Percentiles rank a stretch among this genome's conserved stretches.
phyloP scores from a whole-genome alignment of 345 rosid species.

The Carallia brachiata region DNA sequence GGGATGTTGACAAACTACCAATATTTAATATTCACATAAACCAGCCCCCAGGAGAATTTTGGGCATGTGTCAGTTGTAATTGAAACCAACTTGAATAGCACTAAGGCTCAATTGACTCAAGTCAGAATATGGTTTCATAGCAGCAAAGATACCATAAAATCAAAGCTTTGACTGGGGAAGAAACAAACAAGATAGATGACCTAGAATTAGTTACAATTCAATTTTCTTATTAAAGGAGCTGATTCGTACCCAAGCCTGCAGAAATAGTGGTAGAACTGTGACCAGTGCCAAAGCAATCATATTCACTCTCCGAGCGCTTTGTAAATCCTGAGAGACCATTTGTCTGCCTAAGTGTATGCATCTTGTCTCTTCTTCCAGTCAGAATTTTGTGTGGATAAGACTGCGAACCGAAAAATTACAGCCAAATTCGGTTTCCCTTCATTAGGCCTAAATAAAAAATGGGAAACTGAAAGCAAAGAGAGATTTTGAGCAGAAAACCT shows the following conservation, averaged over 20 bases:
- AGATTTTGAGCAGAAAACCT: conserved; percentile 37
- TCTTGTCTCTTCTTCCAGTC: conserved; percentile 90
- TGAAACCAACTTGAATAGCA: neutral
- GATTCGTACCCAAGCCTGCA: conserved; percentile 77
- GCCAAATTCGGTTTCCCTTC: neutral
- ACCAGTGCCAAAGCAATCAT: conserved; percentile 92
- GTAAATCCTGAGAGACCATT: conserved; percentile 89
- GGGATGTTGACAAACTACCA: too few species aligned
- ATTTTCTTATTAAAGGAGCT: conserved; percentile 6
- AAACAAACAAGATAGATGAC: too few species aligned
- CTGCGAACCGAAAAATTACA: conserved; percentile 33
- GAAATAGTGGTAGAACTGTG: conserved; percentile 94
- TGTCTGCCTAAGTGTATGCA: conserved; percentile 88
- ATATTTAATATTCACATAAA: too few species aligned
- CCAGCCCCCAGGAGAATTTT: neutral
- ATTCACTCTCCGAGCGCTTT: conserved; percentile 84
- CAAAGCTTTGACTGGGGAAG: neutral
- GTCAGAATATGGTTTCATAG: neutral
- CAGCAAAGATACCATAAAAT: neutral
- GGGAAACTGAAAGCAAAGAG: neutral
- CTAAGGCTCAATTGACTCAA: neutral
- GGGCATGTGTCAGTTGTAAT: too few species aligned
- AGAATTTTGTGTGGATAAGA: conserved; percentile 94
- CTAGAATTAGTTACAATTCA: neutral
- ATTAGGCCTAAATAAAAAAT: neutral